Conservation (phyloP, 176 grass and related monocot genomes). For the Lolium multiflorum region DNA sequence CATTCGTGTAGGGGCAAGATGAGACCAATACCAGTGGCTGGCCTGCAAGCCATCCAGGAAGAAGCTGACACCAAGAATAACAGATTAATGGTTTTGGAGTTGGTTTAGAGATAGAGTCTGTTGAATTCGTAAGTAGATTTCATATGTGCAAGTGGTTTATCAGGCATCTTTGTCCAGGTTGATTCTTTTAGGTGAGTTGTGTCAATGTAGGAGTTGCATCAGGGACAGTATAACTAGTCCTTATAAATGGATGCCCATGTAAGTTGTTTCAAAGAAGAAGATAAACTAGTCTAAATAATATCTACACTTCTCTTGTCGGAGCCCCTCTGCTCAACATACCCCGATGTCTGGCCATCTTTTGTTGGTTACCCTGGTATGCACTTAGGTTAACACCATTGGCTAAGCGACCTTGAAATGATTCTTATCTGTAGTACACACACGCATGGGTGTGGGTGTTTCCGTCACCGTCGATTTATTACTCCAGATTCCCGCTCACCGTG, state of each 20-base stretch:
- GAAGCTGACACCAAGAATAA: slow-evolving; percentile 9
- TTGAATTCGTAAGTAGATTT: not conserved
- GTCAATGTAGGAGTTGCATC: not conserved
- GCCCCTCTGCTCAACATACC: not conserved
- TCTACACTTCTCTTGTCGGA: not conserved
- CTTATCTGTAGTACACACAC: too few relatives aligned
- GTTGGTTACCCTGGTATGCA: not conserved
- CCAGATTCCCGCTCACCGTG: too few relatives aligned
- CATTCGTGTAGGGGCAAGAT: not conserved
- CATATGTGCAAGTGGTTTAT: not conserved
- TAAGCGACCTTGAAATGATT: not conserved
- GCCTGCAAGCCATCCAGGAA: not conserved
- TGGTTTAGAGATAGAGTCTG: not conserved
- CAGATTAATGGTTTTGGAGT: not conserved
- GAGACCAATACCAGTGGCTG: slow-evolving; percentile 17
- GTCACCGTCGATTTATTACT: too few relatives aligned
- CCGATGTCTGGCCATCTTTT: not conserved
- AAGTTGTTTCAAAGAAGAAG: not conserved
- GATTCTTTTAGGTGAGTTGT: not conserved
- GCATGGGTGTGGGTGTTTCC: too few relatives aligned
- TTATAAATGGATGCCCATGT: not conserved
- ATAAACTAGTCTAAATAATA: not conserved
- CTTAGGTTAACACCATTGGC: not conserved
- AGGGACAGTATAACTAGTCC: not conserved
- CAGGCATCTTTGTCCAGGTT: not conserved